Conservation (phyloP, 1,284 basidiomycete genomes). For the Thecaphora frezii region DNA sequence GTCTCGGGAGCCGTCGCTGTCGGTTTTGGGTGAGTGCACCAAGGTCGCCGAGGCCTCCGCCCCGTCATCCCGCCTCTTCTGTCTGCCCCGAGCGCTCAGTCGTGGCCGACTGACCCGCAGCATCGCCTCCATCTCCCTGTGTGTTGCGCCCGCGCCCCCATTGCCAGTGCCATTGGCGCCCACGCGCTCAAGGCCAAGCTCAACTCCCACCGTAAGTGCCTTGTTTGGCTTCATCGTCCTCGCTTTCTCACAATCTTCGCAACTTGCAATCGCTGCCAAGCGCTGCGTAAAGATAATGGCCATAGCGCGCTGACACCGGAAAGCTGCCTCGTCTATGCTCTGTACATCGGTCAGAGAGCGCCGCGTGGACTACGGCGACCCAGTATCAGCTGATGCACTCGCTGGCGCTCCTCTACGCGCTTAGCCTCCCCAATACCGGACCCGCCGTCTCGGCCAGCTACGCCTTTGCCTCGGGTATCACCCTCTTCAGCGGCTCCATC, state of each 20-base stretch:
- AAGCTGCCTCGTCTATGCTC: background rate
- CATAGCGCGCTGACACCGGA: background rate
- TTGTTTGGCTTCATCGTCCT: background rate
- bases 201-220: slow-evolving; percentile 41
- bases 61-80: background rate
- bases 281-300: no score
- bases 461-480: slow-evolving; percentile 50
- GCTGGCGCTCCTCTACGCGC: slow-evolving; percentile 44
- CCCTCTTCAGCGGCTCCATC: slow-evolving; percentile 54
- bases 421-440: slow-evolving; percentile 26
- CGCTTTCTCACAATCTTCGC: background rate
- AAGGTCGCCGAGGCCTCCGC: background rate
- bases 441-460: slow-evolving; percentile 36
- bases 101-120: background rate
- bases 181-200: slow-evolving; percentile 52
- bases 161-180: slow-evolving; percentile 44
- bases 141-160: background rate
- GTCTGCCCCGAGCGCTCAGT: background rate
- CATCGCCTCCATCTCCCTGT: background rate
- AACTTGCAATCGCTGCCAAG: no score
- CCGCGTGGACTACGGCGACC: slow-evolving; percentile 52
- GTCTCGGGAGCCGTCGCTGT: slow-evolving; percentile 43
- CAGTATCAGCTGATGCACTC: slow-evolving; percentile 56
- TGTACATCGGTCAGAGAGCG: slow-evolving; percentile 21
- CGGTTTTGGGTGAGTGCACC: slow-evolving; percentile 17